Conservation (phyloP, 225 moss, liverwort and hornwort species). For the Thuidium tamariscinum region DNA sequence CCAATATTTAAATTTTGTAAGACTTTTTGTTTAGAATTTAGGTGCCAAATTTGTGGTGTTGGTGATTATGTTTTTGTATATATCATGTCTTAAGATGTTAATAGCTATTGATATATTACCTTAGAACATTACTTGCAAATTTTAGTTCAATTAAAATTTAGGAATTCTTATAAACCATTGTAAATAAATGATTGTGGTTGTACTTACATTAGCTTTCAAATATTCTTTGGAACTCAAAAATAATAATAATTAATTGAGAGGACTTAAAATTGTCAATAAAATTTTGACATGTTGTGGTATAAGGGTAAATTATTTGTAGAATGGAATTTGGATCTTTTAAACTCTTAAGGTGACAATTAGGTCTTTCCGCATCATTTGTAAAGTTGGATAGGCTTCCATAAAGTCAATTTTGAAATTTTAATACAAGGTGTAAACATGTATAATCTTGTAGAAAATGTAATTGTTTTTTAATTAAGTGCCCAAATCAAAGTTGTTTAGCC, state of each 20-base stretch:
- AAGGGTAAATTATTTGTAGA: background rate
- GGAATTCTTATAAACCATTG: background rate
- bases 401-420: background rate
- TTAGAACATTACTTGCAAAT: background rate
- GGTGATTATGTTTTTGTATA: background rate
- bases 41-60: background rate
- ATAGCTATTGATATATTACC: no score
- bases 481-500: fast-evolving
- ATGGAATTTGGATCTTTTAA: background rate
- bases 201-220: background rate
- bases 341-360: fast-evolving
- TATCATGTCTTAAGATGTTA: background rate
- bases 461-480: fast-evolving
- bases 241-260: background rate
- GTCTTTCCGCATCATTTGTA: background rate
- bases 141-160: background rate
- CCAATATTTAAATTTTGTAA: background rate
- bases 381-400: fast-evolving
- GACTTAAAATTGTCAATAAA: background rate
- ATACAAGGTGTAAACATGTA: background rate
- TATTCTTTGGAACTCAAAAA: background rate
- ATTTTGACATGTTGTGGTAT: background rate
- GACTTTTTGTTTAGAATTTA: background rate
- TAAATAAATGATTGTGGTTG: background rate
- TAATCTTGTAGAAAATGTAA: fast-evolving